Conservation (phyloP, 2,329 filamentous ascomycete genomes). For the Pseudogymnoascus sp. region DNA sequence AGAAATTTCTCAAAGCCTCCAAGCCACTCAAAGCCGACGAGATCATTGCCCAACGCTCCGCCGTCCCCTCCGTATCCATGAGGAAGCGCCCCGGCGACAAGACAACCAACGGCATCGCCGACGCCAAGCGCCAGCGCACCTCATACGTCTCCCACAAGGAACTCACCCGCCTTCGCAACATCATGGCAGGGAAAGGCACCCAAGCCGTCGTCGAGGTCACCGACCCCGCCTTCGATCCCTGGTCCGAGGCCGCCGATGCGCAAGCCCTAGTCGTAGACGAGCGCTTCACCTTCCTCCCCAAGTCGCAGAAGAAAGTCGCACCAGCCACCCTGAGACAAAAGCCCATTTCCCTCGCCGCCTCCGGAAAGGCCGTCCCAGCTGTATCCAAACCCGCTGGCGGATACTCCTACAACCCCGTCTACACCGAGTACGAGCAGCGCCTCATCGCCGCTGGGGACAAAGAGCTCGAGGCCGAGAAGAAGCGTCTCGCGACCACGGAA, state of each 20-base stretch:
- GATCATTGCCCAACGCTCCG: constrained; percentile 78
- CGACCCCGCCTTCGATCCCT: constrained; percentile 71
- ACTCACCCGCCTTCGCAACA: constrained; percentile 63
- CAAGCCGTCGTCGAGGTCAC: constrained; percentile 37
- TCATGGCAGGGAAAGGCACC: constrained; percentile 59
- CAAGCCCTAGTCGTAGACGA: constrained; percentile 40
- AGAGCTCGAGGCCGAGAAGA: constrained; percentile 69
- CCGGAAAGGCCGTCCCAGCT: constrained; percentile 68
- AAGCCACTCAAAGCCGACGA: constrained; percentile 86
- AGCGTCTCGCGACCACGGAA: constrained; percentile 58
- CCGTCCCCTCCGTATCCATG: constrained; percentile 66
- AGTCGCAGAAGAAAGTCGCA: constrained; percentile 55
- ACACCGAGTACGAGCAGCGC: constrained; percentile 74
- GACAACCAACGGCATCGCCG: constrained; percentile 63
- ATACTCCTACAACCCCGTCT: constrained; percentile 86
- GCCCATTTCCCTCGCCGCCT: constrained; percentile 74
- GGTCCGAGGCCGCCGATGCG: constrained; percentile 47
- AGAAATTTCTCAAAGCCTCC: constrained; percentile 56
- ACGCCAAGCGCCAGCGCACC: constrained; percentile 64
- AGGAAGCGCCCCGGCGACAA: constrained; percentile 64
- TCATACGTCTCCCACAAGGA: constrained; percentile 82
- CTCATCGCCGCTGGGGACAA: constrained; percentile 67
- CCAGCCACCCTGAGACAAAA: constrained; percentile 68
- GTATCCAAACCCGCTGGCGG: constrained; percentile 72
- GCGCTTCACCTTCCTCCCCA: constrained; percentile 56